Percentiles rank a stretch among this genome's conserved stretches.
Evolutionary conservation across 2,329 filamentous ascomycete genomes (phyloP).

Genomic region (Aspergillus sp.): DNA sequence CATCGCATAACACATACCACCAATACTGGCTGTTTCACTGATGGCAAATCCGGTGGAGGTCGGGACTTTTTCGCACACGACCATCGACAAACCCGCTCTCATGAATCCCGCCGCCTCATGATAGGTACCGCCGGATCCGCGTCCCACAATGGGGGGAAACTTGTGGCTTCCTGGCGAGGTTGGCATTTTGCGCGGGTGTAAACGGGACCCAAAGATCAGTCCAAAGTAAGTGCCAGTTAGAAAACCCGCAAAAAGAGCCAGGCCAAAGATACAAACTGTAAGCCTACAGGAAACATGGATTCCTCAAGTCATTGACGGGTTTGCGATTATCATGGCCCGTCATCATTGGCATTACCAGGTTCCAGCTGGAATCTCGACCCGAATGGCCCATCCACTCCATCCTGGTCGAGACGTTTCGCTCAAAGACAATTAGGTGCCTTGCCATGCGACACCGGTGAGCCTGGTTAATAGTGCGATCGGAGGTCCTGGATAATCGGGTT

Average conservation of each 20-base stretch:
- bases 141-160: conserved; percentile 28
- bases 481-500: neutral
- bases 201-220: conserved; percentile 21
- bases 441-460: neutral
- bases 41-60: conserved; percentile 15
- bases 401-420: neutral
- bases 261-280: neutral
- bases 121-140: conserved; percentile 38
- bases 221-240: conserved; percentile 9
- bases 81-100: conserved; percentile 23
- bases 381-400: neutral
- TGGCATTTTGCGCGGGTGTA: conserved; percentile 23
- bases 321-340: neutral
- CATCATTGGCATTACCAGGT: neutral
- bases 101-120: conserved; percentile 25
- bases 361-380: neutral
- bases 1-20: neutral
- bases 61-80: conserved; percentile 8
- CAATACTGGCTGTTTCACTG: conserved; percentile 3
- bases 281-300: conserved; percentile 1
- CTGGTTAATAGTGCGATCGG: neutral
- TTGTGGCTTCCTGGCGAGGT: conserved; percentile 30
- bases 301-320: conserved; percentile 4
- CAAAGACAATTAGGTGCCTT: neutral
- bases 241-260: conserved; percentile 8